phyloP scores from a whole-genome alignment of 352 stramenopile species.

The Peronospora belbahrii region DNA sequence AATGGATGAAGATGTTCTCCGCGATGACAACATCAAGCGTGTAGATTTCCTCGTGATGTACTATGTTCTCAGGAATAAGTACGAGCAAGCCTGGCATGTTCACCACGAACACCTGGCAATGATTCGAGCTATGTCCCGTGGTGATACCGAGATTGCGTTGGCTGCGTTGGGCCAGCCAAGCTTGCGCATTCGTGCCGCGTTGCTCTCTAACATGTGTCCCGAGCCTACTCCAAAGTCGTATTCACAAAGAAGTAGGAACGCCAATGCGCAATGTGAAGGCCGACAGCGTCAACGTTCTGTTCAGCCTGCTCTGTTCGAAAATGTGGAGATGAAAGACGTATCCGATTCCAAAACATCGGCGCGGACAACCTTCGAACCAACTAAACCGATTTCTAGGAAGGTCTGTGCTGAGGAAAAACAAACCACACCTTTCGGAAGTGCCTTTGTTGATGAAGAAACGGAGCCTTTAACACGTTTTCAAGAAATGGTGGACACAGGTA shows the following conservation, averaged over 20 bases:
- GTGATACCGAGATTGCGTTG: conserved; percentile 55
- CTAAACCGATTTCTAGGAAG: neutral
- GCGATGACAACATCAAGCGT: conserved; percentile 62
- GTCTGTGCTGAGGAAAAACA: conserved; percentile 6
- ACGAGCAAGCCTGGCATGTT: conserved; percentile 61
- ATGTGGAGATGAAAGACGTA: conserved; percentile 37
- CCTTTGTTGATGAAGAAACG: conserved; percentile 14
- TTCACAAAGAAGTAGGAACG: conserved; percentile 23
- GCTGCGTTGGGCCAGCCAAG: conserved; percentile 50
- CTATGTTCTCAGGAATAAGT: conserved; percentile 70
- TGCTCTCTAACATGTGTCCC: conserved; percentile 62
- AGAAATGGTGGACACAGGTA: conserved; percentile 13
- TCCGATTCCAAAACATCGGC: conserved; percentile 10
- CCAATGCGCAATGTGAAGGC: conserved; percentile 26
- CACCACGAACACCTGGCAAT: conserved; percentile 69
- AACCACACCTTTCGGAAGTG: conserved; percentile 1
- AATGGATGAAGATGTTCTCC: conserved; percentile 43
- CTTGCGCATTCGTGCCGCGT: conserved; percentile 48
- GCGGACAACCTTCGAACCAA: conserved; percentile 4
- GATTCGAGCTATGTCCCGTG: conserved; percentile 52
- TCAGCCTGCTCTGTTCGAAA: conserved; percentile 22
- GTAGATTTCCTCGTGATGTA: conserved; percentile 81
- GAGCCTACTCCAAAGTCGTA: conserved; percentile 39
- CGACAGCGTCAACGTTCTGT: conserved; percentile 12
- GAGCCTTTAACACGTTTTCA: conserved; percentile 24